phyloP scores from a whole-genome alignment of 139 green algal genomes.

The Zygnema cylindricum region DNA sequence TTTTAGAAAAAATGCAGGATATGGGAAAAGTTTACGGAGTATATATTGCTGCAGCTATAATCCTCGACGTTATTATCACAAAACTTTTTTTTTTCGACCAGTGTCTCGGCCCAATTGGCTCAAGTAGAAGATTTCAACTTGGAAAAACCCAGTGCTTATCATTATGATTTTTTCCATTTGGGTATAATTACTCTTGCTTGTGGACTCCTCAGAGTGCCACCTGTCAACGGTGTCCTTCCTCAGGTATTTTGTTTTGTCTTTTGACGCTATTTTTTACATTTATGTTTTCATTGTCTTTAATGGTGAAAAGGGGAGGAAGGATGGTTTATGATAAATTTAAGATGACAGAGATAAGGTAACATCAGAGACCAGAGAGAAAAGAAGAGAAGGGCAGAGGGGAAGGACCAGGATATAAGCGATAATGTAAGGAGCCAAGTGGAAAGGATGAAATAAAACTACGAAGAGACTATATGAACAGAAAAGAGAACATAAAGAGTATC shows the following conservation, averaged over 20 bases:
- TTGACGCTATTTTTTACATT: conserved; percentile 79
- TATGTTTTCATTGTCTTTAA: conserved; percentile 54
- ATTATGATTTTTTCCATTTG: conserved; percentile 82
- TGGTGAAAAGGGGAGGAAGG: no score
- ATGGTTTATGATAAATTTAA: no score
- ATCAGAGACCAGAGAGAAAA: no score
- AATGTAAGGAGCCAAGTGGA: no score
- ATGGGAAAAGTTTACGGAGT: conserved; percentile 68
- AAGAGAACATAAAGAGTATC: no score
- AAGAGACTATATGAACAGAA: no score
- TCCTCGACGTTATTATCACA: conserved; percentile 82
- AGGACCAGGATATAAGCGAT: no score
- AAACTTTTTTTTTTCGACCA: conserved; percentile 92
- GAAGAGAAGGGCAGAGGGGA: no score
- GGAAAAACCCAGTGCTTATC: conserved; percentile 35
- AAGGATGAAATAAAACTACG: no score
- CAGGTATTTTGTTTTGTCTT: no score
- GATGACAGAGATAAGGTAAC: no score
- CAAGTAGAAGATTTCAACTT: conserved; percentile 77
- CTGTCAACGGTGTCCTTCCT: conserved; percentile 87
- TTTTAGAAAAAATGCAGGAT: no score
- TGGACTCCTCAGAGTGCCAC: conserved; percentile 83
- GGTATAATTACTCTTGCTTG: conserved; percentile 71
- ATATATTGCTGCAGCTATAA: conserved; percentile 76
- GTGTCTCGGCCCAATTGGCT: conserved; percentile 77